Evolutionary conservation across 345 rosid species (phyloP), one percentile per base, ranked within the genome.

Genomic region (Populus tremula): DNA sequence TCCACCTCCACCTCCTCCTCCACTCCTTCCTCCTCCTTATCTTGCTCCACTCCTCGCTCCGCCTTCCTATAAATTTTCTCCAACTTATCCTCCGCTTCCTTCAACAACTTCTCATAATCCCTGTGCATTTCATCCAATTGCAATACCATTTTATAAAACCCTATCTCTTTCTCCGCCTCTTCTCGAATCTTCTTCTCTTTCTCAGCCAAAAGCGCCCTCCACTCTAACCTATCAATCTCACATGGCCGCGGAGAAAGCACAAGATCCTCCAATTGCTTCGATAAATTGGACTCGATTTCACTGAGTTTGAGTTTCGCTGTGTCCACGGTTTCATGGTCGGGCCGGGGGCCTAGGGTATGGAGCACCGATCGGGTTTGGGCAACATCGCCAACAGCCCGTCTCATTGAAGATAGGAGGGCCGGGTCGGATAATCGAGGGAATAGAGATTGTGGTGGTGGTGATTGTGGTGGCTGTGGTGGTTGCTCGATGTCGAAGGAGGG

Each of bases 281-380:
- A 85, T 1, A 96, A 84, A 16, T 61, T 39, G 1, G 86, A 54
- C 2, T 92, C 99, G 79, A 92, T 90, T 73, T 89, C 92, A 0
- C 76, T 64, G 65, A 96, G 87, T 63, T 85, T 88, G 5, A 88
- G 63, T 39, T 84, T 91, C 29, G 99, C 97, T 29, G 47, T 75
- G 83, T 96, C 99, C 29, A 96, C 90, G 66, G 94, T 74, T 87
- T 93, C 97, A 83, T 92, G 99, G 81, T 91, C 96, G 33, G 99
- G 99, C 14, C 98, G 91, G 1, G 94, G 94, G 6, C 99, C 99
- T 17, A 96, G 85, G 71, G 91, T 90, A 16, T 78, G 91, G 69
- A 96, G 97, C 29, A 96, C 79, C 64, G 97, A 82, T 63, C 98
- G 96, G 66, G 97, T 91, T 76, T 92, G 95, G 66, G 93, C 74